A percentile compares a stretch with the other conserved stretches of the same genome.
These are phyloP conservation scores for Athelia psychrophila DNA, from an alignment of 1,284 basidiomycete species.

Conservation along the genomic window DNA sequence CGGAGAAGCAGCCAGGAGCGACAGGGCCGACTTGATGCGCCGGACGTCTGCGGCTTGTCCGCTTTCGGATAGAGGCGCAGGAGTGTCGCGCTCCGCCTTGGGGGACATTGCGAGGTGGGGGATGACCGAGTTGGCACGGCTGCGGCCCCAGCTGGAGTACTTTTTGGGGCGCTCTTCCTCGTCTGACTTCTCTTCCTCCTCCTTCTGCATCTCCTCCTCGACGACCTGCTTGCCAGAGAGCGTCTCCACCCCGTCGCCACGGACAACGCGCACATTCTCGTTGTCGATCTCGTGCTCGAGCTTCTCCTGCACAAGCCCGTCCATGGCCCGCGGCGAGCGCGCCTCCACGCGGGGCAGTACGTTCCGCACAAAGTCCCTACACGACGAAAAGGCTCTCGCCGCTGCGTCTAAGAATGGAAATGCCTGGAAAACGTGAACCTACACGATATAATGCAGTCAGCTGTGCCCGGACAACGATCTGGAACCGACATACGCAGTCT, in stretches of 20 bases:
- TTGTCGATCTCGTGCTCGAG: conserved; percentile 68
- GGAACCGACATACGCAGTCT: conserved; percentile 69
- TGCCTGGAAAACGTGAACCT: conserved; percentile 91
- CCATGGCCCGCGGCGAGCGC: conserved; percentile 47
- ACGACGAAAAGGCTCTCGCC: conserved; percentile 72
- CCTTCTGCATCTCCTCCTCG: conserved; percentile 31
- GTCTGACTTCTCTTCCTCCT: conserved; percentile 20
- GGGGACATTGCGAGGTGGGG: background rate
- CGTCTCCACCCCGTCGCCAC: conserved; percentile 61
- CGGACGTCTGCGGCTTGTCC: conserved; percentile 19
- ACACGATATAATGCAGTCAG: conserved; percentile 4
- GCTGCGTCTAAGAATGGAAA: conserved; percentile 81
- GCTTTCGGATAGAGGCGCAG: background rate
- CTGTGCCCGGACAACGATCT: conserved; percentile 6
- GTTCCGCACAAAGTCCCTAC: conserved; percentile 70
- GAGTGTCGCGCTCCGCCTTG: background rate
- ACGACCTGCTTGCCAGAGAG: conserved; percentile 34
- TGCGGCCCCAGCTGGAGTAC: conserved; percentile 49
- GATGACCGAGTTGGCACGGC: conserved; percentile 1
- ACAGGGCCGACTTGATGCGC: conserved; percentile 41
- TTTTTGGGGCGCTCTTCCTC: conserved; percentile 25
- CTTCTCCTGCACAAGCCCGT: conserved; percentile 49
- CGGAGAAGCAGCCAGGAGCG: conserved; percentile 19
- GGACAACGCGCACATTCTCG: conserved; percentile 57
- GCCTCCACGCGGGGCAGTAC: conserved; percentile 50